Evolutionary conservation across 768 basidiomycete species (phyloP).

Genomic region (Termitomyces bulborhizus): DNA sequence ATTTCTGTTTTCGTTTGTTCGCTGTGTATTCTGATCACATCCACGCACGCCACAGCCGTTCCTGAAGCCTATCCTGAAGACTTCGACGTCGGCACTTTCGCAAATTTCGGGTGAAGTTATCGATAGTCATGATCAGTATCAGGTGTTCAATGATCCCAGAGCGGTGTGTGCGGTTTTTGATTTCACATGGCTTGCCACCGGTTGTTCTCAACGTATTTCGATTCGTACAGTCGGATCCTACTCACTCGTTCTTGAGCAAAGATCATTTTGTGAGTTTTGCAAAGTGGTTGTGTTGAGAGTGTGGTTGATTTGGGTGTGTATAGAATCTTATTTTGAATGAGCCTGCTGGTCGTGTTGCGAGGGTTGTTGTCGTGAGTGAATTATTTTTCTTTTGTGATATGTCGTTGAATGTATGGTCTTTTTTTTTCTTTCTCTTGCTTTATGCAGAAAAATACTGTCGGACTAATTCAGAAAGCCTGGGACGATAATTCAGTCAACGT

Average conservation of each 20-base stretch:
- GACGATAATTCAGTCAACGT: constrained; percentile 62
- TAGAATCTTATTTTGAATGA: constrained; percentile 79
- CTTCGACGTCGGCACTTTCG: constrained; percentile 57
- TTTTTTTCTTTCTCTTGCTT: neutral
- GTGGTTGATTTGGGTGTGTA: constrained; percentile 4
- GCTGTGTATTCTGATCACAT: no score
- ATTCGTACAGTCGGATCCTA: constrained; percentile 64
- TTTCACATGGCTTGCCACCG: neutral
- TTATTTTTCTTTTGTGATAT: neutral
- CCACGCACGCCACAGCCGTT: constrained; percentile 44
- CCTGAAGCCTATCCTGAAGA: constrained; percentile 71
- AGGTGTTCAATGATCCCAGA: constrained; percentile 80
- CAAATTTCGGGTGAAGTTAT: constrained; percentile 72
- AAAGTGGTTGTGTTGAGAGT: neutral
- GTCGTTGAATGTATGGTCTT: neutral
- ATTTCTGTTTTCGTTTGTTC: no score
- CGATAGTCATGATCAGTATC: constrained; percentile 75
- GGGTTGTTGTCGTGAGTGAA: constrained; percentile 52
- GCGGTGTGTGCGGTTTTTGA: constrained; percentile 41
- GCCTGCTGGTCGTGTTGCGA: constrained; percentile 72
- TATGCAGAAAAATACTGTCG: constrained; percentile 55
- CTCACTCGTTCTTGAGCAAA: constrained; percentile 85
- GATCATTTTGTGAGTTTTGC: constrained; percentile 71
- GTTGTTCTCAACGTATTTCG: neutral
- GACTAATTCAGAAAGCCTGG: constrained; percentile 73